Percentiles rank a stretch among this genome's conserved stretches.
Evolutionary conservation across 1,139 yeast genomes (phyloP).

Genomic region (Suhomyces yuchorum): DNA sequence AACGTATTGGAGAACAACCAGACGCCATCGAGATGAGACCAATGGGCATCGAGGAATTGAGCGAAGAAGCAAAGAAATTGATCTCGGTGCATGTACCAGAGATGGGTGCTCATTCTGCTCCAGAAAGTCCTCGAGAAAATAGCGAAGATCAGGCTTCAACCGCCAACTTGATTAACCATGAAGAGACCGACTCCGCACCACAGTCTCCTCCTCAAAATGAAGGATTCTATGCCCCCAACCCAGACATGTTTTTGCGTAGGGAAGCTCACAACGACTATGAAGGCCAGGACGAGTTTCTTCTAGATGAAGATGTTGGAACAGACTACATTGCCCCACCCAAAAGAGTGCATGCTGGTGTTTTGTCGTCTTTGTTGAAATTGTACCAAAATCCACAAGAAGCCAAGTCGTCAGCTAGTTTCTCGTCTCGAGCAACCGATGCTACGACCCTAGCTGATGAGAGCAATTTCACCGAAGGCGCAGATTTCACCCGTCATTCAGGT

Average conservation of each 20-base stretch:
- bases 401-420: conserved; percentile 30
- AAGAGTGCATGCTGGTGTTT: conserved; percentile 78
- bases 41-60: conserved; percentile 38
- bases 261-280: conserved; percentile 33
- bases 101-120: neutral
- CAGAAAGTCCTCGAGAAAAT: neutral
- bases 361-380: conserved; percentile 71
- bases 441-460: conserved; percentile 22
- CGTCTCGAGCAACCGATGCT: conserved; percentile 21
- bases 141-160: conserved; percentile 9
- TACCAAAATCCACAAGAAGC: conserved; percentile 51
- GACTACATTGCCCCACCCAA: conserved; percentile 66
- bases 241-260: conserved; percentile 41
- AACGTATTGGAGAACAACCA: conserved; percentile 23
- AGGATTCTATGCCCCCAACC: conserved; percentile 48
- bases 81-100: conserved; percentile 42
- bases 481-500: conserved; percentile 13
- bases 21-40: conserved; percentile 37
- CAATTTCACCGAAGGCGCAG: conserved; percentile 13
- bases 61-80: conserved; percentile 45
- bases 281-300: conserved; percentile 37
- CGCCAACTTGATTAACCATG: conserved; percentile 15
- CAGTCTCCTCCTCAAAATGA: conserved; percentile 8
- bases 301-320: conserved; percentile 48
- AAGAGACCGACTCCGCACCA: conserved; percentile 12